Conservation (phyloP, 805 yeast genomes). For the Kodamaea jinghongensis region DNA sequence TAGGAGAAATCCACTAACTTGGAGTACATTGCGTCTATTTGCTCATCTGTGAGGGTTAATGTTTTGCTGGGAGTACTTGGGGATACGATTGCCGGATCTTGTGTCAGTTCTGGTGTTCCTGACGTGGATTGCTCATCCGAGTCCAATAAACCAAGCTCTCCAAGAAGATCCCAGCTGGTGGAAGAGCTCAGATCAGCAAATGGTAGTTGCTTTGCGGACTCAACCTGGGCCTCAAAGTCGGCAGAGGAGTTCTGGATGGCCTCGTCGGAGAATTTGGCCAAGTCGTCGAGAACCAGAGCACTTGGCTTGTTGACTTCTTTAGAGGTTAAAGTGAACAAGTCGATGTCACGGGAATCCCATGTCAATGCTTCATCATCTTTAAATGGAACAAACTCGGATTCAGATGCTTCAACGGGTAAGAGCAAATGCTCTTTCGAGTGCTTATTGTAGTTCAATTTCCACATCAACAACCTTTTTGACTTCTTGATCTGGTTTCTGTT, state of each 20-base stretch:
- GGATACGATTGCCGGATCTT: neutral
- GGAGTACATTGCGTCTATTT: slow-evolving; percentile 22
- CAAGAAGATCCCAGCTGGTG: slow-evolving; percentile 17
- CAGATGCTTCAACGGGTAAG: slow-evolving; percentile 14
- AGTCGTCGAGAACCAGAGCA: slow-evolving; percentile 5
- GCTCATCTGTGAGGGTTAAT: slow-evolving; percentile 9
- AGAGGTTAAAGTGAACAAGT: slow-evolving; percentile 8
- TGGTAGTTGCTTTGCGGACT: slow-evolving; percentile 16
- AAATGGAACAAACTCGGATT: slow-evolving; percentile 21
- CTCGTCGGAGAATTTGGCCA: slow-evolving; percentile 16
- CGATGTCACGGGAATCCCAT: slow-evolving; percentile 23
- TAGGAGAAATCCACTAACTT: slow-evolving; percentile 27
- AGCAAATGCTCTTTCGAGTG: slow-evolving; percentile 20
- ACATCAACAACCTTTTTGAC: slow-evolving; percentile 36
- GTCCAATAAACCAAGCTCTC: slow-evolving; percentile 16
- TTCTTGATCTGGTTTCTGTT: slow-evolving; percentile 28
- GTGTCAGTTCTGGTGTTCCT: too few species aligned
- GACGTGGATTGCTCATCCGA: neutral
- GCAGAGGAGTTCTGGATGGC: slow-evolving; percentile 12
- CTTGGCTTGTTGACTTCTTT: neutral
- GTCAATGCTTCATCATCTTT: slow-evolving; percentile 29
- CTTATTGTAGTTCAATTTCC: slow-evolving; percentile 35
- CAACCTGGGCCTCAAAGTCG: slow-evolving; percentile 13
- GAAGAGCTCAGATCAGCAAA: slow-evolving; percentile 4
- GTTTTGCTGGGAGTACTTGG: neutral